phyloP scores from a whole-genome alignment of 1,284 basidiomycete genomes.

The Mycena citricolor region DNA sequence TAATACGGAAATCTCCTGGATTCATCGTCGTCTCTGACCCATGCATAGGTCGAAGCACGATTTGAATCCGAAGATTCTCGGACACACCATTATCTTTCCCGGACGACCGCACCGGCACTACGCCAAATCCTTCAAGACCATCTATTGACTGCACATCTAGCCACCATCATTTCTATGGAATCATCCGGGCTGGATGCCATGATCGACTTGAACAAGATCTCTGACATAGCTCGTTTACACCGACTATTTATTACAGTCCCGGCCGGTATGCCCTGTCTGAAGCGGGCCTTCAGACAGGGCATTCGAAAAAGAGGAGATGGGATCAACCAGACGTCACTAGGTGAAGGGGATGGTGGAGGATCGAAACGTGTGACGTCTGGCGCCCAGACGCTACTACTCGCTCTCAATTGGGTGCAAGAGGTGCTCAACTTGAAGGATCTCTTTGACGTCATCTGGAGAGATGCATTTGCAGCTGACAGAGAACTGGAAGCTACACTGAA shows the following conservation, averaged over 20 bases:
- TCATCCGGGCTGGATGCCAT: conserved; percentile 87
- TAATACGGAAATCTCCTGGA: too few relatives aligned
- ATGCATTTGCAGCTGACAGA: conserved; percentile 74
- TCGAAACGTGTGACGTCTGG: conserved; percentile 30
- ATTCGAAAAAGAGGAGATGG: conserved; percentile 77
- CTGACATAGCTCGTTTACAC: conserved; percentile 83
- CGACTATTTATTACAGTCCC: conserved; percentile 76
- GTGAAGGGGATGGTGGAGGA: conserved; percentile 32
- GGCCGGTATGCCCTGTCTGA: conserved; percentile 66
- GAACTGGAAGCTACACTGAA: conserved; percentile 85
- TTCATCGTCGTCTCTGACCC: too few relatives aligned
- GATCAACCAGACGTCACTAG: conserved; percentile 65
- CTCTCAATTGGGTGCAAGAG: conserved; percentile 93
- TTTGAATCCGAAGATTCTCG: conserved; percentile 86
- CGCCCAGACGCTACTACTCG: conserved; percentile 53
- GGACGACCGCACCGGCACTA: conserved; percentile 70
- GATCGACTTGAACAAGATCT: conserved; percentile 80
- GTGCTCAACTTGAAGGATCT: conserved; percentile 91
- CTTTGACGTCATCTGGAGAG: conserved; percentile 77
- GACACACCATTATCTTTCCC: conserved; percentile 87
- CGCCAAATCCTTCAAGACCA: conserved; percentile 76
- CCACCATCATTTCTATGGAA: conserved; percentile 75
- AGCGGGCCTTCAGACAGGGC: conserved; percentile 72
- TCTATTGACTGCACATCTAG: conserved; percentile 79
- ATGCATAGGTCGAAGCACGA: conserved; percentile 87